A percentile compares a stretch with the other conserved stretches of the same genome.
Conservation (phyloP, 306 rosid species). For the Pterocarpus macrocarpus region DNA sequence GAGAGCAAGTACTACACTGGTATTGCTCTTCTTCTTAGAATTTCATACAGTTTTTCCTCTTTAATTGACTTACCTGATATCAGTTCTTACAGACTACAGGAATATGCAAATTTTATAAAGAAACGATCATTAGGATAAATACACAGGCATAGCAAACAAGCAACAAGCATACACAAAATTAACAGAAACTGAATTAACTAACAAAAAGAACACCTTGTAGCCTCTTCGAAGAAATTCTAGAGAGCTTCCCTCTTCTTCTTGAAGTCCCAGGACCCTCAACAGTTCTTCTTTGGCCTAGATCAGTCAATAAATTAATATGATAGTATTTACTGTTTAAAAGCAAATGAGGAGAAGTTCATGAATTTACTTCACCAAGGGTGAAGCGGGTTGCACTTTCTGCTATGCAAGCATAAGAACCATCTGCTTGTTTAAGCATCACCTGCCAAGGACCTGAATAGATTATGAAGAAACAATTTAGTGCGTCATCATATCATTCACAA, state of each 20-base stretch:
- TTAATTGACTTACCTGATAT: too few relatives aligned
- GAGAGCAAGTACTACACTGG: too few relatives aligned
- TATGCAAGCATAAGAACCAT: constrained; percentile 90
- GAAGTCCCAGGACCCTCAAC: constrained; percentile 92
- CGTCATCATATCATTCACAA: constrained; percentile 26
- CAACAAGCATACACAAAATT: constrained; percentile 20
- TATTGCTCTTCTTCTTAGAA: too few relatives aligned
- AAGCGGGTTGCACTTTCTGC: constrained; percentile 93
- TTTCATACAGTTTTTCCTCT: too few relatives aligned
- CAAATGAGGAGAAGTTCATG: constrained; percentile 45
- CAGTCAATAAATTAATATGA: constrained; percentile 50
- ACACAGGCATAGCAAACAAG: constrained; percentile 14
- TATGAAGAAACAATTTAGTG: constrained; percentile 34
- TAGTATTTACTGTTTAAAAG: constrained; percentile 32
- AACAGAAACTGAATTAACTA: constrained; percentile 32
- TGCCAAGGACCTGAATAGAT: constrained; percentile 90
- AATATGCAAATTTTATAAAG: constrained; percentile 18
- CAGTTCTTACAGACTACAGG: background rate
- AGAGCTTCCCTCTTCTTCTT: constrained; percentile 95
- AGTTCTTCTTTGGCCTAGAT: constrained; percentile 86
- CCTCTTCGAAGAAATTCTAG: constrained; percentile 94
- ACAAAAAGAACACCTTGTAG: constrained; percentile 74
- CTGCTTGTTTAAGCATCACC: constrained; percentile 97
- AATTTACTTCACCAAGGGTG: constrained; percentile 86
- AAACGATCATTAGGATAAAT: background rate